A percentile compares a stretch with the other conserved stretches of the same genome.
Conservation (phyloP, 2,329 filamentous ascomycete species). For the Paecilomyces niveus region DNA sequence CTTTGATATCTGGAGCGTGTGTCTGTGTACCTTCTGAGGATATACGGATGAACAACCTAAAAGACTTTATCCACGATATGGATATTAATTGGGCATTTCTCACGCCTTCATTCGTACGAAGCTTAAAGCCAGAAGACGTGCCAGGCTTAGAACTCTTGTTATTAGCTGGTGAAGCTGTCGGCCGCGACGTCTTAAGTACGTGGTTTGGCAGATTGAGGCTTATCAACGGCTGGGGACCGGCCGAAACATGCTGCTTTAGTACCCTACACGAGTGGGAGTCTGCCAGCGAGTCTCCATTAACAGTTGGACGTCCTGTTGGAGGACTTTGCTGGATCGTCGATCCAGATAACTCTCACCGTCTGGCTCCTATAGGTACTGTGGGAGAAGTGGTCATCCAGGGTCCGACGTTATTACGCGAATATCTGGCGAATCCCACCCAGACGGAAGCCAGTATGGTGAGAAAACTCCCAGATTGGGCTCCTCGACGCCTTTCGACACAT, state of each 20-base stretch:
- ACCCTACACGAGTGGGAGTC: background rate
- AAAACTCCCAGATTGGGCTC: slow-evolving; percentile 9
- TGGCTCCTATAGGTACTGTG: slow-evolving; percentile 1
- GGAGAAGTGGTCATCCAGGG: slow-evolving; percentile 25
- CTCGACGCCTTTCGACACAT: background rate
- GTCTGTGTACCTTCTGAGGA: background rate
- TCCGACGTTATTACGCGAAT: slow-evolving; percentile 18
- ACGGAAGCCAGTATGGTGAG: slow-evolving; percentile 17
- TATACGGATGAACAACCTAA: background rate
- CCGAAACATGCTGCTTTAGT: background rate
- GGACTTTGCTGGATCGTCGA: slow-evolving; percentile 2
- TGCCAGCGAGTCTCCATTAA: background rate
- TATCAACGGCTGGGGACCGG: background rate
- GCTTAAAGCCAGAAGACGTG: background rate
- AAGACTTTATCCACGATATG: background rate
- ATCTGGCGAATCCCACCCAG: slow-evolving; percentile 17
- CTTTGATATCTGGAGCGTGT: background rate
- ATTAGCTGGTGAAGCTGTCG: no score
- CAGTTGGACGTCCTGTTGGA: background rate
- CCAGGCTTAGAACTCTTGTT: no score
- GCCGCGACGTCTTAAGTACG: no score
- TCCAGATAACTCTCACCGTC: background rate
- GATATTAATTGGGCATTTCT: background rate
- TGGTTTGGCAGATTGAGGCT: no score
- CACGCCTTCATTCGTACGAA: background rate